These are phyloP conservation scores for Lasiodiplodia gonubiensis DNA, from an alignment of 2,329 filamentous ascomycete genomes.

Conservation along the genomic window DNA sequence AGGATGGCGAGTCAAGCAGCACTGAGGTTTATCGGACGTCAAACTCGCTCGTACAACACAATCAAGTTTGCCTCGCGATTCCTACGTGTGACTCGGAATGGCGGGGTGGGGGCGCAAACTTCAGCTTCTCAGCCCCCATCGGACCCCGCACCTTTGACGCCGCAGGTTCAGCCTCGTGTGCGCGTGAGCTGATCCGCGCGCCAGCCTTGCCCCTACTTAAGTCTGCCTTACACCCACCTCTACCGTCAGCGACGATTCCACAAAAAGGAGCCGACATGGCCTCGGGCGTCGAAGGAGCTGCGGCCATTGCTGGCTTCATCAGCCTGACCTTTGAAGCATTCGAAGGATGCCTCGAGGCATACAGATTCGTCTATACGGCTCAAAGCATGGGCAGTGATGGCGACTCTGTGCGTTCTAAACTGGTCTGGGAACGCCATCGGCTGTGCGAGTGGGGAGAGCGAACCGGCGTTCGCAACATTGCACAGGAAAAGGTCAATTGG, in stretches of 20 bases:
- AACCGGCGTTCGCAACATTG: not conserved
- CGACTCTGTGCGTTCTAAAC: not conserved
- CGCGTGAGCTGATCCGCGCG: not conserved
- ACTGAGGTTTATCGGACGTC: too few species aligned
- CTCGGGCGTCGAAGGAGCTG: not conserved
- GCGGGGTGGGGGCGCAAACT: not conserved
- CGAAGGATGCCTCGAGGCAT: not conserved
- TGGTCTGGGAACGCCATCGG: not conserved
- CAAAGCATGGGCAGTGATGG: not conserved
- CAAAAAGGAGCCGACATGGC: not conserved
- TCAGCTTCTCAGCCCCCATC: not conserved
- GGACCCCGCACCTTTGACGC: not conserved
- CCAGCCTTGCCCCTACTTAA: not conserved
- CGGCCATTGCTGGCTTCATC: not conserved
- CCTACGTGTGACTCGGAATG: not conserved
- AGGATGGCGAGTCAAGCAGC: not conserved
- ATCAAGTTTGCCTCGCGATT: not conserved
- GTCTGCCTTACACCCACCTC: not conserved
- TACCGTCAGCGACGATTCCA: not conserved
- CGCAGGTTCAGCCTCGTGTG: not conserved
- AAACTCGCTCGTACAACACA: not conserved
- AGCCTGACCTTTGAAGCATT: not conserved
- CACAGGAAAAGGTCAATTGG: conserved; percentile 15
- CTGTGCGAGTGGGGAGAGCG: not conserved
- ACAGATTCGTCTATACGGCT: not conserved